Evolutionary conservation across 345 rosid genomes (phyloP).

Genomic region (Gossypium rotundifolium): DNA sequence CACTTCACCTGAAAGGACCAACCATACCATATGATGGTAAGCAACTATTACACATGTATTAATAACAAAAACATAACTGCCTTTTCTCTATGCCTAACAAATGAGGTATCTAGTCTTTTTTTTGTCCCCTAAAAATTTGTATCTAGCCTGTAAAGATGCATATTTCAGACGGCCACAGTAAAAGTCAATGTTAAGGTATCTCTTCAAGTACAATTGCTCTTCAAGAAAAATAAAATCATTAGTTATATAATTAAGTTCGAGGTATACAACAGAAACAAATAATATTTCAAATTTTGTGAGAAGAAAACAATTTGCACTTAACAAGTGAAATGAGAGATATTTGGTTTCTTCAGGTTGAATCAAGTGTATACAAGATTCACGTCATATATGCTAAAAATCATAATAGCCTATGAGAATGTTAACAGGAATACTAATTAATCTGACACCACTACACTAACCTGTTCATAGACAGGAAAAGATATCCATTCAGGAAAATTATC

Average conservation of each 20-base stretch:
- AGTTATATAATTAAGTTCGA: not conserved
- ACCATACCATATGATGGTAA: conserved; percentile 9
- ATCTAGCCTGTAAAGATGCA: not conserved
- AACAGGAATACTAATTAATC: not conserved
- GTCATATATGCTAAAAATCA: not conserved
- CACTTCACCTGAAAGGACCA: conserved; percentile 77
- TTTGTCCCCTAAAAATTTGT: not conserved
- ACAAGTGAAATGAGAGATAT: not conserved
- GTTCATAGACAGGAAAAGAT: conserved; percentile 96
- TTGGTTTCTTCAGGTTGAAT: not conserved
- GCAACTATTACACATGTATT: conserved; percentile 2
- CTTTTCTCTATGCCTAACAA: not conserved
- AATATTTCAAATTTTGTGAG: not conserved
- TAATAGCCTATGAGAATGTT: not conserved
- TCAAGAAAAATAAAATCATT: not conserved
- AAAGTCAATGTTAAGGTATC: not conserved
- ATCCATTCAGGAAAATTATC: conserved; percentile 97
- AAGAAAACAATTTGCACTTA: not conserved
- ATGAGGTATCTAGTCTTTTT: not conserved
- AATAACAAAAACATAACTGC: not conserved
- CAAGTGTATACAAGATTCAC: not conserved
- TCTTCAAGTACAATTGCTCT: not conserved
- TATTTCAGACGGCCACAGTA: not conserved
- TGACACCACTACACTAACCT: conserved; percentile 37
- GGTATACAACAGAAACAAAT: not conserved